phyloP scores from a whole-genome alignment of 176 grass and related monocot genomes.

The Oryza punctata region DNA sequence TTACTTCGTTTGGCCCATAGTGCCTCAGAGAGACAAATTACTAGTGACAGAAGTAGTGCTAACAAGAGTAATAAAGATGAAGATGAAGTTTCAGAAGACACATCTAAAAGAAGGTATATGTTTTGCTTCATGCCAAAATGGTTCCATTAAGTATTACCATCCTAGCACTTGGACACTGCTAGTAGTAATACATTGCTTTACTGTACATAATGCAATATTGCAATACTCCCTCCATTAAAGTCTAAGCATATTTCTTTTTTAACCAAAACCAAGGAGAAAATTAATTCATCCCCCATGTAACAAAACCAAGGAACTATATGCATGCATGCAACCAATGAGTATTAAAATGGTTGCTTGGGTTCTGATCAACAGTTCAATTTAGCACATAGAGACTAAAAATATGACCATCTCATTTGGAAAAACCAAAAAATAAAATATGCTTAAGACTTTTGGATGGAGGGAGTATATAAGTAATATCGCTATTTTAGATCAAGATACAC shows the following conservation, averaged over 20 bases:
- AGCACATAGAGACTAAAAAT: too few relatives aligned
- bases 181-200: not conserved
- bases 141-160: conserved; percentile 13
- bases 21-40: conserved; percentile 75
- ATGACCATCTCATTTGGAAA: too few relatives aligned
- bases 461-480: not conserved
- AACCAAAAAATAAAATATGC: too few relatives aligned
- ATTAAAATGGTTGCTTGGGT: too few relatives aligned
- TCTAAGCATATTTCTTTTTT: too few relatives aligned
- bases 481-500: conserved; percentile 10
- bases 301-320: too few relatives aligned
- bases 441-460: too few relatives aligned
- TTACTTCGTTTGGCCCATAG: conserved; percentile 82
- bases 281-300: too few relatives aligned
- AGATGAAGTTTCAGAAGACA: conserved; percentile 50
- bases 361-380: too few relatives aligned
- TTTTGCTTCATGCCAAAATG: not conserved
- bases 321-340: too few relatives aligned
- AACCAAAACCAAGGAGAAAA: too few relatives aligned
- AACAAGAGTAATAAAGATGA: conserved; percentile 62
- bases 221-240: not conserved
- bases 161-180: not conserved
- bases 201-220: not conserved
- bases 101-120: conserved; percentile 54
- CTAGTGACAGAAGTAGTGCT: conserved; percentile 63